phyloP scores from a whole-genome alignment of 345 rosid species.

The Syzygium oleosum region DNA sequence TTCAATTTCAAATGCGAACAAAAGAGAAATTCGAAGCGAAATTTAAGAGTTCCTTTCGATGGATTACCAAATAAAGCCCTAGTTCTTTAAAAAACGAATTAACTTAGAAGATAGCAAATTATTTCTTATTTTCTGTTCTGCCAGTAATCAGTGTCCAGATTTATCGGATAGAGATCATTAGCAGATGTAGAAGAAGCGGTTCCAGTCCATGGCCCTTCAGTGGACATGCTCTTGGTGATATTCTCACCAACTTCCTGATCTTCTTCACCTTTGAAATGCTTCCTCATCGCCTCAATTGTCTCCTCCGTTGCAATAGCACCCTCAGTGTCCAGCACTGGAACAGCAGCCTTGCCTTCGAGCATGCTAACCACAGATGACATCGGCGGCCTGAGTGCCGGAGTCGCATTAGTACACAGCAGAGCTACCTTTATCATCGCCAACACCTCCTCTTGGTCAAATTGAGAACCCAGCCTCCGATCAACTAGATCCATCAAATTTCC shows the following conservation, averaged over 20 bases:
- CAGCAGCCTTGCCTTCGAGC: slow-evolving; percentile 2
- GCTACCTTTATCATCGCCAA: slow-evolving; percentile 1
- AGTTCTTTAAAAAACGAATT: neutral
- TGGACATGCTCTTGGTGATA: neutral
- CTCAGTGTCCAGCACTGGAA: neutral
- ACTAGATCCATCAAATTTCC: neutral
- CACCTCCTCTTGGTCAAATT: neutral
- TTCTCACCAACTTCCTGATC: slow-evolving; percentile 1
- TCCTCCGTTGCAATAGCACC: neutral
- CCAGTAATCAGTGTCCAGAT: slow-evolving; percentile 13
- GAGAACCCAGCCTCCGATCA: slow-evolving; percentile 3
- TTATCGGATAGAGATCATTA: slow-evolving; percentile 20
- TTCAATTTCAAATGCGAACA: rapidly evolving
- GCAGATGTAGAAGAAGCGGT: slow-evolving; percentile 12
- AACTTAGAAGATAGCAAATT: neutral
- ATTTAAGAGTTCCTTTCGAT: neutral
- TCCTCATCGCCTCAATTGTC: slow-evolving; percentile 4
- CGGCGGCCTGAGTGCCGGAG: neutral
- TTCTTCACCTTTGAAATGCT: neutral
- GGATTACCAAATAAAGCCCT: neutral
- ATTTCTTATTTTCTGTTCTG: neutral
- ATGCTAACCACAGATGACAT: slow-evolving; percentile 7
- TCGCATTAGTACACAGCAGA: neutral
- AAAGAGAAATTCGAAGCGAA: neutral
- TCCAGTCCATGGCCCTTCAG: slow-evolving; percentile 17